Evolutionary conservation across 78 protist species (phyloP).

Genomic region (Guillardia theta): DNA sequence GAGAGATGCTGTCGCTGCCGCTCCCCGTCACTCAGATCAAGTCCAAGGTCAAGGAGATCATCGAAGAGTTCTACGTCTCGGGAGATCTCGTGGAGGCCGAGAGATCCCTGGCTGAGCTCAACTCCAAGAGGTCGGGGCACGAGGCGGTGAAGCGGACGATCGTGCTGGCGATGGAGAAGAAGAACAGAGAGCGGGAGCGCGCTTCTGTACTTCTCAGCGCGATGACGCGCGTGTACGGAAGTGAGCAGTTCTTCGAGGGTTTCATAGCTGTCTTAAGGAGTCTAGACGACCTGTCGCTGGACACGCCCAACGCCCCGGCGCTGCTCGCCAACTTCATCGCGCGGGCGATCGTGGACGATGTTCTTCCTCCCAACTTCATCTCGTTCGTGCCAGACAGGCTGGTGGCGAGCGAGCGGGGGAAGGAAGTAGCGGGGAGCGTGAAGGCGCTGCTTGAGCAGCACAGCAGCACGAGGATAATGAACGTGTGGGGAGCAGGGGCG

Average conservation of each 20-base stretch:
- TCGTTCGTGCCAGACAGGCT: neutral
- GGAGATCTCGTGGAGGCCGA: conserved; percentile 6
- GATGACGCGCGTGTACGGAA: conserved; percentile 36
- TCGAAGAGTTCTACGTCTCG: neutral
- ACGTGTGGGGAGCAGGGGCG: conserved; percentile 1
- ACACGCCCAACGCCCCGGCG: neutral
- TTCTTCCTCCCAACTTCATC: neutral
- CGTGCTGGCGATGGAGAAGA: neutral
- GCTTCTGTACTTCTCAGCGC: conserved; percentile 20
- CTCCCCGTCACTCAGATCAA: neutral
- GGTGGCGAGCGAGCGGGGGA: neutral
- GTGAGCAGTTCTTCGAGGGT: conserved; percentile 43
- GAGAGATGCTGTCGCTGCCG: neutral
- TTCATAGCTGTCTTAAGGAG: neutral
- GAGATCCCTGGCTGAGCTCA: conserved; percentile 6
- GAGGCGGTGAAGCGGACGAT: conserved; percentile 28
- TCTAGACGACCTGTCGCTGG: conserved; percentile 24
- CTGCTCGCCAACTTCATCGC: conserved; percentile 23
- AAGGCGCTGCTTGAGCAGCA: neutral
- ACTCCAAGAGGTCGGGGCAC: neutral
- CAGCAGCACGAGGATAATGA: neutral
- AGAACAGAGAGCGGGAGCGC: conserved; percentile 16
- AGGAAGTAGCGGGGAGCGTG: neutral
- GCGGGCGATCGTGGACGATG: conserved; percentile 10
- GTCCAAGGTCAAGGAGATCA: neutral